Evolutionary conservation across 176 grass and related monocot genomes (phyloP), one percentile per base, ranked within the genome.

Genomic region (Carex scoparia): DNA sequence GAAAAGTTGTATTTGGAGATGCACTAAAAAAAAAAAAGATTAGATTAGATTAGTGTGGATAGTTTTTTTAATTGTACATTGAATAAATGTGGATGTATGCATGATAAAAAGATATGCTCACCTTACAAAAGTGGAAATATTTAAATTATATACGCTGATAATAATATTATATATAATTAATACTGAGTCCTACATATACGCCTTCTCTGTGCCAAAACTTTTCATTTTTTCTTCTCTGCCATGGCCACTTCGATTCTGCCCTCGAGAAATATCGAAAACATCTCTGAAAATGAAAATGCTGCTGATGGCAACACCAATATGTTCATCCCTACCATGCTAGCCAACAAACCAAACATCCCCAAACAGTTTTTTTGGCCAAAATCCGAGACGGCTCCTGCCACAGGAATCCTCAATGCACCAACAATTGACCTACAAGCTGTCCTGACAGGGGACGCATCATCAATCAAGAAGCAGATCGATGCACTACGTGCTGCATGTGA

Each of bases 301-400:
- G 2, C 7, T 27, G 30, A 61, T 81, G 79, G 61, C 18, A 57
- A 49, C 18, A 49, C 54, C 58, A 81, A n/a, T n/a, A n/a, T 57
- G 2, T 81, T 65, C 18, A 63, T 63, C 57, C 79, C 79, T 46
- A 63, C 79, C 57, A 81, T 62, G 56, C 33, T 81, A 27, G 44
- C 79, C 32, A 48, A 49, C 59, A 59, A 63, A 4, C 37, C 79
- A 5, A 49, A 28, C 59, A 90, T 97, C 68, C 94, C 94, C 38
- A 84, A 84, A 30, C 49, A 83, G 3, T 94, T 92, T 75, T 16
- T 94, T n/a, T 97, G 92, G 94, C 90, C 92, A 15, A 2, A n/a
- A 0, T 42, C 23, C 16, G 87, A 94, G 46, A 78, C 77, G 18
- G 55, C 11, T 38, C 68, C 84, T 32, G 72, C 87, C 60, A 35